Base-by-base conservation (phyloP, 208 protist species). In the Acanthamoeba lenticulata region DNA sequence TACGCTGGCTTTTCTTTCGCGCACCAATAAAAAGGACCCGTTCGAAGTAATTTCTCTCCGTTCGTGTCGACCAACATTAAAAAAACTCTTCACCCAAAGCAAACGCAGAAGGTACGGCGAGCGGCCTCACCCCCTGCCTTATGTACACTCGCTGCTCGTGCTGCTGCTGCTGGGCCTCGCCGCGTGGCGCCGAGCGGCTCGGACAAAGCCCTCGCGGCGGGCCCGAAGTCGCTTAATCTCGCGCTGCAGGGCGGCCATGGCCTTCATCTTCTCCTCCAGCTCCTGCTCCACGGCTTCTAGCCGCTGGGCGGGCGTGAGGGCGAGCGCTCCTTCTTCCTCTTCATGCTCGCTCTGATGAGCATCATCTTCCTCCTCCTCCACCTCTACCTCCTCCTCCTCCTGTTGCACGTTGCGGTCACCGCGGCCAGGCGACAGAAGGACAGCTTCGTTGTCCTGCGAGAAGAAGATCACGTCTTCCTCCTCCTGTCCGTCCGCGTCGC, bases 361-460 rank as follows among this genome's bases (percentile, higher is more conserved):
- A n/a, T n/a, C n/a, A 34, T 34, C 32, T 32, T 36, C 65, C 7
- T 79, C 67, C 36, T 79, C 60, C 29, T 34, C 21, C 27, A 9
- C 29, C 27, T 27, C 60, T 9, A 27, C 60, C 19, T 69, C 60
- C 60, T 27, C 60, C 29, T 5, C 19, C 13, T 29, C 15, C 45
- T 52, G 9, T 52, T 15, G 5, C 45, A 15, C 45, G 45, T 52
- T 29, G 27, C 57, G n/a, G n/a, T 65, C 57, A 29, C 57, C 57
- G 6, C 67, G 67, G 5, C 67, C 36, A n/a, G 24, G 34, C 21
- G 67, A 29, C 67, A 45, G 34, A 7, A 79, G 67, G 34, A 79
- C 67, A 36, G 67, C 67, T 9, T 79, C 67, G 67, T 79, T 79
- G 7, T 79, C 67, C 67, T 79, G 67, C 67, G 67, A 79, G 67